Percentiles rank a stretch among this genome's conserved stretches.
phyloP scores from a whole-genome alignment of 2,329 filamentous ascomycete species.

The Diaporthe citrichinensis region DNA sequence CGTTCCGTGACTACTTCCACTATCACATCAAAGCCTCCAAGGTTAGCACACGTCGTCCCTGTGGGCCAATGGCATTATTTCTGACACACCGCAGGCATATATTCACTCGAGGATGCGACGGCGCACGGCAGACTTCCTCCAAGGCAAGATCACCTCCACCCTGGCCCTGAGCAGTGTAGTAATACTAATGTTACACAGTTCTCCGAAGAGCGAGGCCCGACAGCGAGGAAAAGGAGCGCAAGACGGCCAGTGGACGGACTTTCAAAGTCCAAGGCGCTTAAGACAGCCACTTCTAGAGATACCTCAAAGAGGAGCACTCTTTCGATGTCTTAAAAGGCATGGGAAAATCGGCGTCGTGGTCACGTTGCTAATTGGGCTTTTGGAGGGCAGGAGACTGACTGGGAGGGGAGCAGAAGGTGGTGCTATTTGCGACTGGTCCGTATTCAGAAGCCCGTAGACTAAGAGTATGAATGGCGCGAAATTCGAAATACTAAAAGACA shows the following conservation, averaged over 20 bases:
- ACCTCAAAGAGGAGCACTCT: not conserved
- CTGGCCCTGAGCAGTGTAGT: slow-evolving; percentile 46
- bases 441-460: slow-evolving; percentile 11
- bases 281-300: slow-evolving; percentile 44
- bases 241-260: slow-evolving; percentile 96
- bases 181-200: slow-evolving; percentile 67
- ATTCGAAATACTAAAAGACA: not conserved
- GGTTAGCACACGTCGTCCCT: slow-evolving; percentile 55
- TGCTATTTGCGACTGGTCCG: not conserved
- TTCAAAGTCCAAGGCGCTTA: slow-evolving; percentile 73
- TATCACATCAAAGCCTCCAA: slow-evolving; percentile 99
- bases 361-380: not conserved
- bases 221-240: slow-evolving; percentile 96
- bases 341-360: not conserved
- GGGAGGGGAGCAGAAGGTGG: not conserved
- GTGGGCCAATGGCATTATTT: slow-evolving; percentile 34
- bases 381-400: not conserved
- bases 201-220: slow-evolving; percentile 95
- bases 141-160: slow-evolving; percentile 72
- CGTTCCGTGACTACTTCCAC: slow-evolving; percentile 99
- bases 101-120: slow-evolving; percentile 99
- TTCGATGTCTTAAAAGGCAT: not conserved
- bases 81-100: slow-evolving; percentile 76
- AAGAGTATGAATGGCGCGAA: not conserved
- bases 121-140: slow-evolving; percentile 97